Percentiles rank a stretch among this genome's conserved stretches.
These are phyloP conservation scores for Sclerotinia borealis DNA, from an alignment of 2,329 filamentous ascomycete genomes.

Conservation along the genomic window DNA sequence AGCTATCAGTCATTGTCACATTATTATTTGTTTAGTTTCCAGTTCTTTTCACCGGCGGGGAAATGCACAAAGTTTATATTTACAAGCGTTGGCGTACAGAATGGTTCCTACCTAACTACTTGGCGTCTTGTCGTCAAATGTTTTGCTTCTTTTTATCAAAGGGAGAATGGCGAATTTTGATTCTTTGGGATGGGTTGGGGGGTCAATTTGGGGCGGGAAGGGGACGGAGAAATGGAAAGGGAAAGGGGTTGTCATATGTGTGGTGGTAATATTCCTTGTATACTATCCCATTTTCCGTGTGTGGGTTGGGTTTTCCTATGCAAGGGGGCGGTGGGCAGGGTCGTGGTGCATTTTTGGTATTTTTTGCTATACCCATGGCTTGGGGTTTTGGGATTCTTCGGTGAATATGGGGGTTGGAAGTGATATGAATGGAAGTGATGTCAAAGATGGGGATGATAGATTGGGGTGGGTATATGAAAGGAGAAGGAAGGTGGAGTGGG, in stretches of 20 bases:
- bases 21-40: not conserved
- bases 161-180: slow-evolving; percentile 1
- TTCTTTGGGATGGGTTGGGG: not conserved
- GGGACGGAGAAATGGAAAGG: not conserved
- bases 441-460: not conserved
- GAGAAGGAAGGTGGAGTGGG: not conserved
- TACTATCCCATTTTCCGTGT: not conserved
- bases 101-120: not conserved
- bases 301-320: not conserved
- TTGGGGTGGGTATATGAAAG: not conserved
- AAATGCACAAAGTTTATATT: slow-evolving; percentile 2
- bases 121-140: not conserved
- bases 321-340: not conserved
- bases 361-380: slow-evolving; percentile 6
- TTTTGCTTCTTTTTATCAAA: not conserved
- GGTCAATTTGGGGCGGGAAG: not conserved
- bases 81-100: slow-evolving; percentile 6
- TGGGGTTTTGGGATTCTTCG: not conserved
- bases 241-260: not conserved
- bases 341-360: not conserved
- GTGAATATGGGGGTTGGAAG: not conserved
- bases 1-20: not conserved
- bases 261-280: slow-evolving; percentile 8
- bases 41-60: not conserved
- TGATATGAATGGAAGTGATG: not conserved